phyloP scores from a whole-genome alignment of 208 protist species.

The Leishmania aethiopica region DNA sequence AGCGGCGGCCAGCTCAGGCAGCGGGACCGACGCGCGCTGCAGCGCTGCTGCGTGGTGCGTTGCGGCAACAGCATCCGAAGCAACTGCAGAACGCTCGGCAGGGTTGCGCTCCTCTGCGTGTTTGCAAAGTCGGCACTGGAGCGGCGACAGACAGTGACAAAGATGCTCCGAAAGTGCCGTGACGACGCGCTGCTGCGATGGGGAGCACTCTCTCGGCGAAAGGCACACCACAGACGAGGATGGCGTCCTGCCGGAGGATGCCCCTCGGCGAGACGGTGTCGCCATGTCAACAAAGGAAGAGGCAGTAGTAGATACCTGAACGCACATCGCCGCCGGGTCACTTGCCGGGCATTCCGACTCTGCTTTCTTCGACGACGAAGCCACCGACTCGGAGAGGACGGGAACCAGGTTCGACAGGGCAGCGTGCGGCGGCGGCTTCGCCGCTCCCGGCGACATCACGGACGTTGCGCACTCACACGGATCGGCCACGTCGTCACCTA shows the following conservation, averaged over 20 bases:
- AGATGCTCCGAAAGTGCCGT: neutral
- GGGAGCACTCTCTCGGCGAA: neutral
- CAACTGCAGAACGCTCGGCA: neutral
- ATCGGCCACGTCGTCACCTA: neutral
- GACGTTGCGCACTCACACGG: neutral
- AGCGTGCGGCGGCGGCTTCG: no score
- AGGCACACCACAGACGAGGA: constrained; percentile 1
- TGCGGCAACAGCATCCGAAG: neutral
- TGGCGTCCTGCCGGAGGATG: neutral
- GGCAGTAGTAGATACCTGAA: neutral
- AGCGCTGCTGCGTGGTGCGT: neutral
- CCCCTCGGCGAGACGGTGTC: neutral
- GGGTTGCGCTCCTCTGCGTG: neutral
- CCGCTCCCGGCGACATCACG: no score
- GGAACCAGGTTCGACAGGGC: neutral
- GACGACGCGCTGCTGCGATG: neutral
- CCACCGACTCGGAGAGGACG: neutral
- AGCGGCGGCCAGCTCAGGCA: neutral
- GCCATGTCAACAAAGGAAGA: neutral
- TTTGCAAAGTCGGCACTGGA: neutral
- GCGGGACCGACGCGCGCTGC: neutral
- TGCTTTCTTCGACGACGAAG: neutral
- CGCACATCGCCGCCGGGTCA: neutral
- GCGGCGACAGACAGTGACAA: no score
- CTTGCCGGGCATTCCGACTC: no score